These are phyloP conservation scores for Elsinoe fawcettii DNA, from an alignment of 2,329 filamentous ascomycete genomes.

Conservation along the genomic window DNA sequence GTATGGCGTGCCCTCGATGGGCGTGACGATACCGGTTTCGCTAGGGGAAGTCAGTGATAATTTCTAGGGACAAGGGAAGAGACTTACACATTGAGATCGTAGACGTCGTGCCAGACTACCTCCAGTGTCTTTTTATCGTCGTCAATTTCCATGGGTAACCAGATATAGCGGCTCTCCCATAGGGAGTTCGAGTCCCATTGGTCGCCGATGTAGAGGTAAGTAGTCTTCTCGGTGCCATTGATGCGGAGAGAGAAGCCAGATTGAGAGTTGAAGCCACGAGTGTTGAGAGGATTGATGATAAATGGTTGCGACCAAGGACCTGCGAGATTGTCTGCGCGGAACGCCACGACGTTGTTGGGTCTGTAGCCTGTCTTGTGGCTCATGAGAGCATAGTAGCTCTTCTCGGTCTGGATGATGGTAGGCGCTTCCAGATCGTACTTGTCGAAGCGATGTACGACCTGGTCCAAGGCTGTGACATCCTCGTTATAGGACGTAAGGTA, in stretches of 20 bases:
- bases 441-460: slow-evolving; percentile 48
- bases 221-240: slow-evolving; percentile 31
- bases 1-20: slow-evolving; percentile 44
- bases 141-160: slow-evolving; percentile 48
- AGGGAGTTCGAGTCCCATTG: slow-evolving; percentile 54
- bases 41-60: slow-evolving; percentile 15
- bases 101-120: slow-evolving; percentile 49
- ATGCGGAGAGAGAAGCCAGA: slow-evolving; percentile 50
- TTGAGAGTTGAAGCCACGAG: slow-evolving; percentile 53
- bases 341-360: slow-evolving; percentile 56
- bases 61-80: background rate
- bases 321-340: slow-evolving; percentile 48
- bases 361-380: slow-evolving; percentile 57
- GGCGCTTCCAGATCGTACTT: slow-evolving; percentile 56
- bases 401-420: slow-evolving; percentile 53
- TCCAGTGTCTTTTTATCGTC: slow-evolving; percentile 45
- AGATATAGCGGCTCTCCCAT: slow-evolving; percentile 52
- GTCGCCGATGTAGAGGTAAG: slow-evolving; percentile 56
- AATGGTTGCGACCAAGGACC: slow-evolving; percentile 57
- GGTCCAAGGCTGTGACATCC: slow-evolving; percentile 44
- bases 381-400: slow-evolving; percentile 54
- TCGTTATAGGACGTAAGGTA: slow-evolving; percentile 50
- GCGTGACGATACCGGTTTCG: slow-evolving; percentile 42
- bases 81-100: slow-evolving; percentile 44
- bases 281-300: slow-evolving; percentile 50